Conservation (phyloP, 768 basidiomycete species). For the Kwoniella newhampshirensis region DNA sequence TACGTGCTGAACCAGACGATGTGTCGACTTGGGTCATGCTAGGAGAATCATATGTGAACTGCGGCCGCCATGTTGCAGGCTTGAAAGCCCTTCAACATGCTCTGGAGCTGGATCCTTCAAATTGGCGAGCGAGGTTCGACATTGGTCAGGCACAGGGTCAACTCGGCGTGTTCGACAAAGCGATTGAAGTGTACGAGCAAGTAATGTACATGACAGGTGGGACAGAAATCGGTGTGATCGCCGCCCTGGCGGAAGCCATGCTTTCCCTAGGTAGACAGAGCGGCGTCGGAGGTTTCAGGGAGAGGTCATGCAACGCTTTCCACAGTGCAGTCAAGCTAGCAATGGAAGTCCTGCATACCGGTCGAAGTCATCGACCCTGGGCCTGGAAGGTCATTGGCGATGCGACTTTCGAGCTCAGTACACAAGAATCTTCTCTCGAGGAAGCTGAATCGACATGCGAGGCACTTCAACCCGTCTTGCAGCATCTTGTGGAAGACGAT, state of each 20-base stretch:
- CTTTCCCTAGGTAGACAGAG: slow-evolving; percentile 71
- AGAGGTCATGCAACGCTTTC: slow-evolving; percentile 73
- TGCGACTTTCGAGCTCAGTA: slow-evolving; percentile 67
- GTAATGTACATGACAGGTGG: slow-evolving; percentile 62
- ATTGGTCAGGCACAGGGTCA: slow-evolving; percentile 81
- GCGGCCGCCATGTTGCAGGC: slow-evolving; percentile 84
- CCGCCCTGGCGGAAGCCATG: slow-evolving; percentile 69
- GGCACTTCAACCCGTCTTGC: slow-evolving; percentile 36
- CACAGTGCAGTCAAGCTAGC: slow-evolving; percentile 50
- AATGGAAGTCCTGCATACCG: slow-evolving; percentile 21
- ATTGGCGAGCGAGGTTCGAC: slow-evolving; percentile 81
- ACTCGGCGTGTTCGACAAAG: slow-evolving; percentile 71
- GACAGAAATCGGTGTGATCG: slow-evolving; percentile 67
- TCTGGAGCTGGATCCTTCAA: slow-evolving; percentile 67
- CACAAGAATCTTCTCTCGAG: slow-evolving; percentile 57
- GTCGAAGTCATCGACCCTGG: slow-evolving; percentile 36
- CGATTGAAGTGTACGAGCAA: slow-evolving; percentile 65
- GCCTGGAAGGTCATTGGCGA: slow-evolving; percentile 82
- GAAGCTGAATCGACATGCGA: slow-evolving; percentile 31
- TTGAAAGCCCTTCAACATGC: slow-evolving; percentile 80
- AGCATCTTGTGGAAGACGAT: slow-evolving; percentile 68
- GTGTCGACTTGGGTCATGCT: slow-evolving; percentile 82
- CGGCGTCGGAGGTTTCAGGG: slow-evolving; percentile 66
- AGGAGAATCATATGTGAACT: slow-evolving; percentile 84
- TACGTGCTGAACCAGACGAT: slow-evolving; percentile 75